Conservation (phyloP, 208 protist genomes). For the Paratrypanosoma confusum region DNA sequence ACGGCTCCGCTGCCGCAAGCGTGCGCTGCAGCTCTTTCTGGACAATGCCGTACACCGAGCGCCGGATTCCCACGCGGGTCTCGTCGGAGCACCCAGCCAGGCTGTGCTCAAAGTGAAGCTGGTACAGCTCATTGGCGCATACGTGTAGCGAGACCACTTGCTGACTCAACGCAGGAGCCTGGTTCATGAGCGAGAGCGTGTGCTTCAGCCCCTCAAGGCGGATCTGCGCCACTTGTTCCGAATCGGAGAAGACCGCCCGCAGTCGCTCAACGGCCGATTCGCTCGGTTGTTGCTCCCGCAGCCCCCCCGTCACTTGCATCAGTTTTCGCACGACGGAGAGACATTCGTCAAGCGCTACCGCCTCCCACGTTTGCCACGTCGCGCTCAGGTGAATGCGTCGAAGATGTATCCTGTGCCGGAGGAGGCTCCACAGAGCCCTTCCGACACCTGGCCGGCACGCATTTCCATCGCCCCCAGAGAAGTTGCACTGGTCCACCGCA, state of each 20-base stretch:
- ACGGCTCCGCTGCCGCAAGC: too few species aligned
- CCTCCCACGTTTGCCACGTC: too few species aligned
- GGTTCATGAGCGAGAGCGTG: slow-evolving; percentile 16
- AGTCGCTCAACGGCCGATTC: too few species aligned
- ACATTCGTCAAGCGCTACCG: too few species aligned
- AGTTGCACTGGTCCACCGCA: too few species aligned
- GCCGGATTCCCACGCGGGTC: slow-evolving; percentile 10
- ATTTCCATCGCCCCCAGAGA: too few species aligned
- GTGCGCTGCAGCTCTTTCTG: too few species aligned
- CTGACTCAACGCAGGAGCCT: slow-evolving; percentile 6
- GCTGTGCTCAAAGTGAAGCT: slow-evolving; percentile 10
- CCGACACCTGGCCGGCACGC: too few species aligned
- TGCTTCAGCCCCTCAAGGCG: slow-evolving; percentile 27
- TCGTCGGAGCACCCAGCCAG: slow-evolving; percentile 15
- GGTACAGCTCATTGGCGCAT: slow-evolving; percentile 4
- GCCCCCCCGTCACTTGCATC: slow-evolving; percentile 9
- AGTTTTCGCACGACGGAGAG: too few species aligned
- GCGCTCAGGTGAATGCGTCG: too few species aligned
- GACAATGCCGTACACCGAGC: slow-evolving; percentile 20
- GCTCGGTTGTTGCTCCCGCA: slow-evolving; percentile 10
- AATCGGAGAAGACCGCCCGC: slow-evolving; percentile 11
- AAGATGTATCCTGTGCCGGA: too few species aligned
- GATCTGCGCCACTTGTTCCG: slow-evolving; percentile 20
- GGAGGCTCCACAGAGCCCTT: too few species aligned
- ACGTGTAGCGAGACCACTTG: slow-evolving; percentile 21